Evolutionary conservation across 768 basidiomycete species (phyloP).

Genomic region (Termitomyces bulborhizus): DNA sequence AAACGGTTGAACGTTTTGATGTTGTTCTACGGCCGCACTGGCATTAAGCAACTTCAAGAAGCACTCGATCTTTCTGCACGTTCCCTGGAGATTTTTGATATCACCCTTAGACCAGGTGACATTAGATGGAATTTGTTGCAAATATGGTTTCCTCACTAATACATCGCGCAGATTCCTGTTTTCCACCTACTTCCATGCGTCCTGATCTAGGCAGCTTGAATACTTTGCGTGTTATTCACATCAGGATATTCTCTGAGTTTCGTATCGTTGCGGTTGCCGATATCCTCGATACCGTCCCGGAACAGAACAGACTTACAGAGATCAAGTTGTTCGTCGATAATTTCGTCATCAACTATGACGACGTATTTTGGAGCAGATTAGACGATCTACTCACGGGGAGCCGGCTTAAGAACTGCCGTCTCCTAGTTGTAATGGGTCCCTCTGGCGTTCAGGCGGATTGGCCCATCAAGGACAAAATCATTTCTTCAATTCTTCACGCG

Average conservation of each 20-base stretch:
- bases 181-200: neutral
- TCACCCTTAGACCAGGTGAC: neutral
- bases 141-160: neutral
- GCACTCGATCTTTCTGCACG: neutral
- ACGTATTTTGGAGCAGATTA: neutral
- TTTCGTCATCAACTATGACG: neutral
- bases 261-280: neutral
- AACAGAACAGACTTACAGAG: neutral
- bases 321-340: neutral
- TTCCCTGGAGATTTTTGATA: neutral
- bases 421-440: neutral
- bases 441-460: no score
- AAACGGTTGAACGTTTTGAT: neutral
- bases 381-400: neutral
- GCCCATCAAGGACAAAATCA: neutral
- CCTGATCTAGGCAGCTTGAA: neutral
- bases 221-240: neutral
- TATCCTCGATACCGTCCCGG: neutral
- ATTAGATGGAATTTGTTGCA: neutral
- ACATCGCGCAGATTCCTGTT: no score
- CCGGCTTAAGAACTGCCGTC: neutral
- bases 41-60: neutral
- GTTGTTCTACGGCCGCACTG: neutral
- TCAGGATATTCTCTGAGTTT: neutral
- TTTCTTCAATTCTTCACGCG: neutral